Evolutionary conservation across 805 yeast genomes (phyloP).

Genomic region (Myxozyma vanderwaltii): DNA sequence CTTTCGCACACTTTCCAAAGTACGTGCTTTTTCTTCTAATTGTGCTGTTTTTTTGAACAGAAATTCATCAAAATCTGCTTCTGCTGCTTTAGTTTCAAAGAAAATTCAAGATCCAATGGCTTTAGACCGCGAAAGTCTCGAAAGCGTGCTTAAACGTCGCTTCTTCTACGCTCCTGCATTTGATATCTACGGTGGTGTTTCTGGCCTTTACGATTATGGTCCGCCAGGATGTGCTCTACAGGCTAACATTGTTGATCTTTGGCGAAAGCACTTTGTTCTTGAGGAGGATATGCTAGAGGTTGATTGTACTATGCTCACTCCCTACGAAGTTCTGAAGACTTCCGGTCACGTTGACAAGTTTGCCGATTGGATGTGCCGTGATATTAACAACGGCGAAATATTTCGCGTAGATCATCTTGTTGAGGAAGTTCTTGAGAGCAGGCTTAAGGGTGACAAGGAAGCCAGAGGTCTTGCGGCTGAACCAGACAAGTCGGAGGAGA

Average conservation of each 20-base stretch:
- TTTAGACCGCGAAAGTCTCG: slow-evolving; percentile 84
- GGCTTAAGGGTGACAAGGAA: slow-evolving; percentile 94
- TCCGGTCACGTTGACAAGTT: slow-evolving; percentile 99
- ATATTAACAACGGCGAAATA: slow-evolving; percentile 92
- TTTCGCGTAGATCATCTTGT: slow-evolving; percentile 98
- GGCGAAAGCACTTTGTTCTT: slow-evolving; percentile 97
- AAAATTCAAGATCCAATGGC: slow-evolving; percentile 2
- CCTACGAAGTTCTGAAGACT: slow-evolving; percentile 95
- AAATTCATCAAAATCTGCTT: background rate
- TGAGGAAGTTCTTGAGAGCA: slow-evolving; percentile 94
- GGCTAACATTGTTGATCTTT: slow-evolving; percentile 88
- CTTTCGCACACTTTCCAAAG: background rate
- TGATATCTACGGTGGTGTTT: slow-evolving; percentile 97
- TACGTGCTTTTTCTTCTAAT: background rate
- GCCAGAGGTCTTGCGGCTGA: slow-evolving; percentile 79
- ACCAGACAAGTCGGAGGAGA: slow-evolving; percentile 74
- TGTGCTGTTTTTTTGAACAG: background rate
- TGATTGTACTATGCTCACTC: slow-evolving; percentile 97
- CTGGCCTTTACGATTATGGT: slow-evolving; percentile 97
- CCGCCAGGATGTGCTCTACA: slow-evolving; percentile 99
- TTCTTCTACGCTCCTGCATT: slow-evolving; percentile 97
- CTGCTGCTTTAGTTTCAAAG: background rate
- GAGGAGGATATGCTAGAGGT: slow-evolving; percentile 99
- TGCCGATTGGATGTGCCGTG: slow-evolving; percentile 99
- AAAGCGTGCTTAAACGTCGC: slow-evolving; percentile 88